These are phyloP conservation scores for Ramaria rubella DNA, from an alignment of 768 basidiomycete genomes.

Conservation along the genomic window DNA sequence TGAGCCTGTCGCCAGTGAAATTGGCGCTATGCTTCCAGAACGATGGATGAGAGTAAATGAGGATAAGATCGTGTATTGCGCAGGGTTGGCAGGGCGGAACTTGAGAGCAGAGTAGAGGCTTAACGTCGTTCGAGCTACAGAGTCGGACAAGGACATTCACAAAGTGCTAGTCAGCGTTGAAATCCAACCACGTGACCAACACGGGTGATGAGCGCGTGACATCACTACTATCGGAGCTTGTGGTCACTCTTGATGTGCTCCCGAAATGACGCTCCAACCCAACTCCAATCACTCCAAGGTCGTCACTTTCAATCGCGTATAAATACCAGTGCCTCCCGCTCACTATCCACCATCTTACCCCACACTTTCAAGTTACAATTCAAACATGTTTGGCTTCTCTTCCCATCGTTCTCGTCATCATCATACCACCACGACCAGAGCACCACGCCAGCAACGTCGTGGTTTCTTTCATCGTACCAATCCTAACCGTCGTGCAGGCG, in stretches of 20 bases:
- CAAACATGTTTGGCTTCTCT: conserved; percentile 4
- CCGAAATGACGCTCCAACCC: neutral
- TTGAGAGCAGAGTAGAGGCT: conserved; percentile 38
- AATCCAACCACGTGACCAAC: neutral
- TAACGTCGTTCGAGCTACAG: conserved; percentile 34
- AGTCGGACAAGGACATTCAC: conserved; percentile 15
- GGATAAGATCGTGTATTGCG: conserved; percentile 60
- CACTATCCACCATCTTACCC: neutral
- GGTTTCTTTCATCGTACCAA: conserved; percentile 4
- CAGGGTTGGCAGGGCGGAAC: conserved; percentile 42
- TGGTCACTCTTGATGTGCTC: neutral
- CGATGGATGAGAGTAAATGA: conserved; percentile 38
- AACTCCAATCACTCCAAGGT: no score
- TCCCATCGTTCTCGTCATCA: conserved; percentile 1
- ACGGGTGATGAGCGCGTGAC: neutral
- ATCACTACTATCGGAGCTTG: neutral
- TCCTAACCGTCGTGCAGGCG: conserved; percentile 11
- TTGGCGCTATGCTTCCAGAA: conserved; percentile 14
- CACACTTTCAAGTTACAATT: neutral
- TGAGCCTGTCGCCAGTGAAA: conserved; percentile 75
- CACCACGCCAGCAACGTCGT: neutral
- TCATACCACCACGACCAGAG: neutral
- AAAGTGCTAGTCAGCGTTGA: neutral
- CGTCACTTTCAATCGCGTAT: no score
- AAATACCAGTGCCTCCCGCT: no score